Conservation (phyloP, 352 stramenopile genomes). For the Phytopythium helicoides region DNA sequence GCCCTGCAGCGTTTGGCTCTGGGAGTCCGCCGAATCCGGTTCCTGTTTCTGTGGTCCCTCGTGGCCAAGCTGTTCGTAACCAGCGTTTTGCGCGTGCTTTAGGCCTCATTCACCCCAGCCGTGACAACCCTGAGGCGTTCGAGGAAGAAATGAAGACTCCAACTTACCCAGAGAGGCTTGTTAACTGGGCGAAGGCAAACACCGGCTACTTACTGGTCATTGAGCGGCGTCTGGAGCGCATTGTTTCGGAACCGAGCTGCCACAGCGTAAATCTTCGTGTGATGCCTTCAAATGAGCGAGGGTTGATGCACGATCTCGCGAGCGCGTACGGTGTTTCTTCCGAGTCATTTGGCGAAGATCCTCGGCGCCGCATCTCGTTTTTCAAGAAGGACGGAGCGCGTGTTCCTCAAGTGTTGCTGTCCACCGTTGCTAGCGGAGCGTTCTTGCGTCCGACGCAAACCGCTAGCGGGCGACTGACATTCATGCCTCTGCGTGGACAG, state of each 20-base stretch:
- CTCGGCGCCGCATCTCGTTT: conserved; percentile 65
- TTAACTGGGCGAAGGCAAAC: conserved; percentile 76
- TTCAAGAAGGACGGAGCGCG: conserved; percentile 62
- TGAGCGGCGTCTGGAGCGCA: conserved; percentile 69
- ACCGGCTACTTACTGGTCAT: conserved; percentile 65
- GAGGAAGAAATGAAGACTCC: conserved; percentile 78
- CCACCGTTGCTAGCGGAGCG: conserved; percentile 36
- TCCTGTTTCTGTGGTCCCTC: conserved; percentile 25
- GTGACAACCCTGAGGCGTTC: conserved; percentile 43
- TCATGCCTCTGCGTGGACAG: conserved; percentile 42
- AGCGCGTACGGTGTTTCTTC: conserved; percentile 62
- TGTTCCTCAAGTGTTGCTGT: conserved; percentile 58
- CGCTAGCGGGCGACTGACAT: conserved; percentile 45
- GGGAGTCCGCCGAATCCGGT: conserved; percentile 13
- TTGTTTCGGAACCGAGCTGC: conserved; percentile 62
- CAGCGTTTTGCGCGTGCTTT: conserved; percentile 64
- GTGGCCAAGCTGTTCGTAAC: conserved; percentile 61
- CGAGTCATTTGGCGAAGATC: conserved; percentile 76
- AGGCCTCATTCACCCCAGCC: conserved; percentile 43
- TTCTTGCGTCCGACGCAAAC: conserved; percentile 10
- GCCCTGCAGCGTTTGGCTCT: conserved; percentile 16
- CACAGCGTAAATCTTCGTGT: conserved; percentile 71
- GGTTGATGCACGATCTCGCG: conserved; percentile 73
- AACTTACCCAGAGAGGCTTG: conserved; percentile 52
- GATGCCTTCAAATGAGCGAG: conserved; percentile 72